Conservation (phyloP, 345 rosid species). For the Salix koriyanagi region DNA sequence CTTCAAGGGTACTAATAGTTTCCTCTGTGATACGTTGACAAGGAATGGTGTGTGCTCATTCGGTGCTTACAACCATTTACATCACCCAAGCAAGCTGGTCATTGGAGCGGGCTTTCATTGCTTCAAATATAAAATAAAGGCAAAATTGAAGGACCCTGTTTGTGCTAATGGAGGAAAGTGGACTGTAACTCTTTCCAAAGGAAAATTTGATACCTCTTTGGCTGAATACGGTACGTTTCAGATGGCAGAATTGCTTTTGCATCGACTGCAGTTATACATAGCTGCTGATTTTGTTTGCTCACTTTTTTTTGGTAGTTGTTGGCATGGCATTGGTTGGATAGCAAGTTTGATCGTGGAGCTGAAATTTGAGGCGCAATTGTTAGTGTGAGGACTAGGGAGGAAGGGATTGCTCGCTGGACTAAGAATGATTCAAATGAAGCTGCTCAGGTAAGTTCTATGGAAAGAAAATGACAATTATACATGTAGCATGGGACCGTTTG, state of each 20-base stretch:
- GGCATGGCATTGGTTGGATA: conserved; percentile 75
- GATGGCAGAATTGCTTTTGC: neutral
- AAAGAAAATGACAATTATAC: neutral
- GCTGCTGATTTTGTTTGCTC: neutral
- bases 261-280: too few species aligned
- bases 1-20: neutral
- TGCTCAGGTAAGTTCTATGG: conserved; percentile 59
- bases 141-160: conserved; percentile 96
- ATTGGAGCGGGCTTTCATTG: conserved; percentile 69
- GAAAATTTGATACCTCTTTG: conserved; percentile 67
- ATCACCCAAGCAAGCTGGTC: conserved; percentile 67
- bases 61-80: conserved; percentile 76
- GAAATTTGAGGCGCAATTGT: conserved; percentile 95
- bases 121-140: conserved; percentile 82
- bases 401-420: conserved; percentile 77
- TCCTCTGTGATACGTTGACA: neutral
- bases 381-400: conserved; percentile 60
- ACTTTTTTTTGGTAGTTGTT: conserved; percentile 15
- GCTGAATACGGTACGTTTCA: conserved; percentile 61
- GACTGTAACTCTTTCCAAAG: conserved; percentile 49
- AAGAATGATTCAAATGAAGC: conserved; percentile 85
- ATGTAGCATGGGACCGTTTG: neutral
- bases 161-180: conserved; percentile 96
- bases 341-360: conserved; percentile 85
- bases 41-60: neutral